Base-by-base conservation (phyloP, 2,329 filamentous ascomycete genomes). In the Chaetomiaceae sp. region DNA sequence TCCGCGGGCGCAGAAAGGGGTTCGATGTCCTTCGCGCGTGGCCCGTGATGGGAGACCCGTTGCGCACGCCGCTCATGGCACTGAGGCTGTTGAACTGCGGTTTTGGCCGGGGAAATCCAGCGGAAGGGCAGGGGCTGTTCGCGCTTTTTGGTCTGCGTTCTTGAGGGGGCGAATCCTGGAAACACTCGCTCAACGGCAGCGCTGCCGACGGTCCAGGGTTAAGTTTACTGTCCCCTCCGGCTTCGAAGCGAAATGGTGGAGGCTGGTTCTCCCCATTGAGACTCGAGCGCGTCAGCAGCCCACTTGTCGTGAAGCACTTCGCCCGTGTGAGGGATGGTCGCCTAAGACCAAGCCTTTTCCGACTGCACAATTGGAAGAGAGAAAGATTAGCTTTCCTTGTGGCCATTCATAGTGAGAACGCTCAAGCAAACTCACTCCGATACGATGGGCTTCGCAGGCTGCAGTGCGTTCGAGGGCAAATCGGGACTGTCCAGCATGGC, bases 171-270 rank as follows among this genome's bases (percentile, higher is more conserved):
- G 88, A 93, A 55, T 84, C 80, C 53, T 83, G 75, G 63, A 94
- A 94, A 71, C 85, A 88, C 62, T 94, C 87, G 56, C 83, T 81
- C 37, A 93, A 67, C 14, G 85, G 86, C 54, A 88, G 76, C 15
- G 76, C 74, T 1, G 82, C 78, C 34, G 79, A 73, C 38, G 71
- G 74, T 47, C 70, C 72, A 51, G 56, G 68, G 49, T 47, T 55
- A 7, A 61, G 26, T 15, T 43, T 60, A 22, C 54, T 60, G 35
- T 70, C 68, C 44, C 64, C 64, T 51, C 42, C 45, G 10, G 42
- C 40, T 1, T 83, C 84, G 60, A 95, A 94, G 56, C 80, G 80
- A 68, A 95, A 93, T 1, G 83, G 70, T 12, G 87, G 82, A 29
- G 84, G 70, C 56, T 85, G 81, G 52, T 69, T 78, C 53, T 88